Evolutionary conservation across 345 rosid genomes (phyloP).

Genomic region (Trapa bicornis): DNA sequence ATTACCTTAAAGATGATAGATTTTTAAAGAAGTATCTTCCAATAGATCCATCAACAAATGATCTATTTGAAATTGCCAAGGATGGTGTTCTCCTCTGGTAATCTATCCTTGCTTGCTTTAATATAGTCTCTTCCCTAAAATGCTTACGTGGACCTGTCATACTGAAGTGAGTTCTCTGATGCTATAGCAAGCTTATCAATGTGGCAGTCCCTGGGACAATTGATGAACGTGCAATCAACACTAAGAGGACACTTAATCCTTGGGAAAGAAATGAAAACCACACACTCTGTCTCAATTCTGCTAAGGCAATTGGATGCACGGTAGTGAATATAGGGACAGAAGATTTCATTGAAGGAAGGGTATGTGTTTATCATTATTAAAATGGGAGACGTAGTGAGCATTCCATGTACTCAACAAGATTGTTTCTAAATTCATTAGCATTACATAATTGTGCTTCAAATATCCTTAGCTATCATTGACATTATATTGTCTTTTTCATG

Average conservation of each 20-base stretch:
- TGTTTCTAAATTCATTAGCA: too few species aligned
- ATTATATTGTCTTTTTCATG: constrained; percentile 1
- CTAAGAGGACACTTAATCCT: constrained; percentile 7
- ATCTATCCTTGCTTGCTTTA: constrained; percentile 4
- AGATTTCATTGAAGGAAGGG: constrained; percentile 10
- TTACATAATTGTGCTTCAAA: too few species aligned
- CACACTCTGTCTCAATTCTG: constrained; percentile 9
- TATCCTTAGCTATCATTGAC: too few species aligned
- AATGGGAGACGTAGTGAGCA: too few species aligned
- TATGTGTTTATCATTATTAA: neutral
- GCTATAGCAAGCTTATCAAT: constrained; percentile 7
- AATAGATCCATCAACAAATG: constrained; percentile 70
- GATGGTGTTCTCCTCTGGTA: constrained; percentile 97
- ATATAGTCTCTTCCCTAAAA: constrained; percentile 4
- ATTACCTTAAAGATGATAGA: constrained; percentile 68
- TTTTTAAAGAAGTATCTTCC: constrained; percentile 68
- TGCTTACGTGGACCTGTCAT: neutral
- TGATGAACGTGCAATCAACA: constrained; percentile 9
- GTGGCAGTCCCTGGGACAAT: constrained; percentile 10
- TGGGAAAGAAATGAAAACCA: constrained; percentile 10
- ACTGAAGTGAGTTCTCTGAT: constrained; percentile 3
- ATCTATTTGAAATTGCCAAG: constrained; percentile 86
- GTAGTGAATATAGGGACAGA: constrained; percentile 8
- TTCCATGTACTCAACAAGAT: neutral
- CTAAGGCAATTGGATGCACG: constrained; percentile 10